Conservation (phyloP, 495 filamentous ascomycete species). For the Jackrogersella minutella region DNA sequence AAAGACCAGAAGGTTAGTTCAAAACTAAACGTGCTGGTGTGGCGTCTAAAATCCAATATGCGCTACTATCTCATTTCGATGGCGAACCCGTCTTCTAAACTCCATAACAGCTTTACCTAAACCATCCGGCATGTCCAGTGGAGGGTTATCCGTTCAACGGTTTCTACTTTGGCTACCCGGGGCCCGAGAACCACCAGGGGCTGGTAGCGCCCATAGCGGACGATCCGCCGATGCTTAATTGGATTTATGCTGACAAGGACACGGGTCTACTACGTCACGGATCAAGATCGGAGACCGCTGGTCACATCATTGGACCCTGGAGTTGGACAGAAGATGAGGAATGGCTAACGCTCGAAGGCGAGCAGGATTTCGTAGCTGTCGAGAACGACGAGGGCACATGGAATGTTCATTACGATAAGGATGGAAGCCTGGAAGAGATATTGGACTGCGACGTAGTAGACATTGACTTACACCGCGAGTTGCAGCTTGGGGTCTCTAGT, state of each 20-base stretch:
- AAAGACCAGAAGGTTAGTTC: conserved; percentile 55
- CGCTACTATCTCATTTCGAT: neutral
- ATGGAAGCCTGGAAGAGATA: conserved; percentile 44
- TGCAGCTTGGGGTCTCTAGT: conserved; percentile 47
- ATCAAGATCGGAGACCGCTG: conserved; percentile 54
- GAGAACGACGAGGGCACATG: conserved; percentile 55
- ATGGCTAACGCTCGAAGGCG: conserved; percentile 60
- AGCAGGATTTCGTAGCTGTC: conserved; percentile 52
- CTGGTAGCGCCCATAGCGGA: conserved; percentile 66
- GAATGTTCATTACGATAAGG: conserved; percentile 55
- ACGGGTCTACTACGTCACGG: conserved; percentile 64
- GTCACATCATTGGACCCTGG: conserved; percentile 64
- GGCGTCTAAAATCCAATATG: neutral
- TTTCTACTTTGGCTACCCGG: conserved; percentile 67
- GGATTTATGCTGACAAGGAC: conserved; percentile 69
- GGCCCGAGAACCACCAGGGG: conserved; percentile 61
- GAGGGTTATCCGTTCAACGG: conserved; percentile 65
- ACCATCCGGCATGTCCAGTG: conserved; percentile 53
- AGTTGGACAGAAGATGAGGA: conserved; percentile 63
- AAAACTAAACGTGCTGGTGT: neutral
- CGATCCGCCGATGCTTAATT: conserved; percentile 69
- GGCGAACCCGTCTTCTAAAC: conserved; percentile 17
- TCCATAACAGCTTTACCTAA: conserved; percentile 52
- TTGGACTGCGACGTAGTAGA: conserved; percentile 45
- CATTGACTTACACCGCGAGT: conserved; percentile 43